A percentile compares a stretch with the other conserved stretches of the same genome.
Conservation (phyloP, 768 basidiomycete genomes). For the Mycena albidolilacea region DNA sequence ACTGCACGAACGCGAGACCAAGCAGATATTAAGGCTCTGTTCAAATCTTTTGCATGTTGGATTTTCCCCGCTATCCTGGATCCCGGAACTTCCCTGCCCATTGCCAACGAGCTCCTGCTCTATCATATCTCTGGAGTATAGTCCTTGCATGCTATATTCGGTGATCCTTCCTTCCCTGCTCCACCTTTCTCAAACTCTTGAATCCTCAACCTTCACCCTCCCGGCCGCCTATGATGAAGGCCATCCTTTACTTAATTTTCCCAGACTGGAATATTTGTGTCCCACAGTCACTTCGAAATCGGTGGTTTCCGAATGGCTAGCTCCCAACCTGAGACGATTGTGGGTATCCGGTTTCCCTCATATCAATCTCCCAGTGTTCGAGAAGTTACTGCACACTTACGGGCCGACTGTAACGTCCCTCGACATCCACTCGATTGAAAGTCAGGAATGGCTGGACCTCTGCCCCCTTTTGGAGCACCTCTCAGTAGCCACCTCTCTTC, state of each 20-base stretch:
- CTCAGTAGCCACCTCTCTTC: not conserved
- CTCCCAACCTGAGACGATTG: not conserved
- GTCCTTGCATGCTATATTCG: too few relatives aligned
- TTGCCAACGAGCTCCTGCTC: not conserved
- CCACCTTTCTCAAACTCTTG: too few relatives aligned
- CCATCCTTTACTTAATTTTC: not conserved
- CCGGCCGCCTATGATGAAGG: not conserved
- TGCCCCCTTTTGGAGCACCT: conserved; percentile 20
- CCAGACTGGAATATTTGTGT: not conserved
- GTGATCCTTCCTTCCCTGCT: too few relatives aligned
- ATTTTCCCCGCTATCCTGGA: not conserved
- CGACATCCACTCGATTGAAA: not conserved
- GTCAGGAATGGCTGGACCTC: not conserved
- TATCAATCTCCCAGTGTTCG: not conserved
- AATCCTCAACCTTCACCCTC: too few relatives aligned
- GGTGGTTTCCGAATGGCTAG: not conserved
- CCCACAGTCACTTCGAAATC: not conserved
- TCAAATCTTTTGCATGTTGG: conserved; percentile 7
- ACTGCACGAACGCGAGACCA: conserved; percentile 2
- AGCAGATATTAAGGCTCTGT: conserved; percentile 23
- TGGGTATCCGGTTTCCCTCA: not conserved
- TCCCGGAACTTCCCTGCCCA: not conserved
- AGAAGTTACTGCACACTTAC: not conserved
- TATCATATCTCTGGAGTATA: too few relatives aligned
- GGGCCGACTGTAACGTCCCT: conserved; percentile 8